Conservation (phyloP, 176 grass and related monocot genomes). For the Hordeum vulgare region MorexV3_pseudomolecules_assembly NC_058520.1:49870514-49871013, state of each 20-base stretch:
- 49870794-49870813: slow-evolving; percentile 38
- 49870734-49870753: slow-evolving; percentile 87
- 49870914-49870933: slow-evolving; percentile 58
- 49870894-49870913: slow-evolving; percentile 68
- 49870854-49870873: not conserved
- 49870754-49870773: slow-evolving; percentile 66
- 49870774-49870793: slow-evolving; percentile 52
- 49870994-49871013: slow-evolving; percentile 83
- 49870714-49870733: slow-evolving; percentile 58
- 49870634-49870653: slow-evolving; percentile 55
- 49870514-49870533: slow-evolving; percentile 47
- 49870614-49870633: slow-evolving; percentile 95
- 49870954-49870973: slow-evolving; percentile 66
- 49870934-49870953: slow-evolving; percentile 71
- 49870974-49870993: slow-evolving; percentile 60
- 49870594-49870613: slow-evolving; percentile 32
- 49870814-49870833: slow-evolving; percentile 68
- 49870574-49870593: slow-evolving; percentile 35
- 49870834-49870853: slow-evolving; percentile 45
- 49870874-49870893: slow-evolving; percentile 70
- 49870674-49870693: slow-evolving; percentile 89
- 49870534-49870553: slow-evolving; percentile 55
- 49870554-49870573: slow-evolving; percentile 44
- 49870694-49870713: slow-evolving; percentile 58
- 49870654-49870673: slow-evolving; percentile 25